Evolutionary conservation across 2,329 filamentous ascomycete species (phyloP).

Genomic region (Tricladium varicosporioides): DNA sequence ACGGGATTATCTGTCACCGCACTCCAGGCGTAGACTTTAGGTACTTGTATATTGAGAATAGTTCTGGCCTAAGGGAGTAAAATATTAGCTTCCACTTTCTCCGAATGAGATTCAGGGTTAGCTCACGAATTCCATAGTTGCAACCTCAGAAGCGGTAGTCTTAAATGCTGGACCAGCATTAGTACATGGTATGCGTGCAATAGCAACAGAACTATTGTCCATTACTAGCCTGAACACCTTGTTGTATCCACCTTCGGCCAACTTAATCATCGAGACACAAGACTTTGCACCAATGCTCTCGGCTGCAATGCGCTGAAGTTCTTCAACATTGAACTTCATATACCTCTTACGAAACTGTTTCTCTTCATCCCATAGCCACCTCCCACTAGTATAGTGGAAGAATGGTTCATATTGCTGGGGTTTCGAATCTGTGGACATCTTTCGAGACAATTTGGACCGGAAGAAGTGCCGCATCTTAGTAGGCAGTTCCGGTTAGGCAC

Average conservation of each 20-base stretch:
- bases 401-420: conserved; percentile 21
- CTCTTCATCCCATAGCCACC: conserved; percentile 38
- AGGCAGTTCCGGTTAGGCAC: neutral
- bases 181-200: conserved; percentile 23
- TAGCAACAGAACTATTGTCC: conserved; percentile 28
- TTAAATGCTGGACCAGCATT: conserved; percentile 18
- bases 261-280: conserved; percentile 37
- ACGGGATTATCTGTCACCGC: conserved; percentile 24
- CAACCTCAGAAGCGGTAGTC: conserved; percentile 25
- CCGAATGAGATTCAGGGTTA: neutral
- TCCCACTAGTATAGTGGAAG: conserved; percentile 35
- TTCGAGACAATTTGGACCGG: conserved; percentile 6
- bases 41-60: conserved; percentile 4
- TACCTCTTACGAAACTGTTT: conserved; percentile 35
- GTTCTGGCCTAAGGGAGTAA: neutral
- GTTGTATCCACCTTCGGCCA: conserved; percentile 38
- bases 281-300: conserved; percentile 28
- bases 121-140: conserved; percentile 26
- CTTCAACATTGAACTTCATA: conserved; percentile 34
- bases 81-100: conserved; percentile 6
- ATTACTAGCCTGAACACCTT: conserved; percentile 36
- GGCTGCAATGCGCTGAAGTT: conserved; percentile 34
- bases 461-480: neutral
- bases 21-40: conserved; percentile 19
- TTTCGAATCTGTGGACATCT: conserved; percentile 7